Evolutionary conservation across 140 eudicot species (phyloP).

Genomic region (Eryngium alpinum): DNA sequence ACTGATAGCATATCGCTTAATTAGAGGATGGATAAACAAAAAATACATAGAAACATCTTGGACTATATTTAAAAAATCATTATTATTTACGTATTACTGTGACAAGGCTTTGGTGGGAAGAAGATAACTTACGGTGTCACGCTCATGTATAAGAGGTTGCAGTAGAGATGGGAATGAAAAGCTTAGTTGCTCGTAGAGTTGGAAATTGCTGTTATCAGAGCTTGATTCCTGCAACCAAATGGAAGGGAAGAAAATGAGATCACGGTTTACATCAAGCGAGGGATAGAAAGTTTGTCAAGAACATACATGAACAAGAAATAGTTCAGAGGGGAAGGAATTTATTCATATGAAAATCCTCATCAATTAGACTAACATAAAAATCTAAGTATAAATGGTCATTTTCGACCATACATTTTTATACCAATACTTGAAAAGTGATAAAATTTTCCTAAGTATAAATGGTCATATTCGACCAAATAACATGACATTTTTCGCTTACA

Average conservation of each 20-base stretch:
- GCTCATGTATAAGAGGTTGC: conserved; percentile 78
- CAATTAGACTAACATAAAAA: too few relatives aligned
- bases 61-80: not conserved
- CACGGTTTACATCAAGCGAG: not conserved
- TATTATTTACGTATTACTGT: not conserved
- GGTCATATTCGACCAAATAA: too few relatives aligned
- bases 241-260: not conserved
- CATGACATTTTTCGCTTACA: too few relatives aligned
- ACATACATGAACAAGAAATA: not conserved
- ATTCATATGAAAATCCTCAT: not conserved
- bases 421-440: too few relatives aligned
- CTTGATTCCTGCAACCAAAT: conserved; percentile 47
- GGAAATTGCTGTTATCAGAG: conserved; percentile 44
- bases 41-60: not conserved
- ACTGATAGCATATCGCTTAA: conserved; percentile 26
- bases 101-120: not conserved
- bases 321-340: not conserved
- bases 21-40: not conserved
- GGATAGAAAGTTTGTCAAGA: not conserved
- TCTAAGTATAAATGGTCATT: too few relatives aligned
- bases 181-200: conserved; percentile 82
- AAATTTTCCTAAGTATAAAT: too few relatives aligned
- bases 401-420: too few relatives aligned
- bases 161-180: conserved; percentile 78
- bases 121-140: conserved; percentile 71